phyloP scores from a whole-genome alignment of 495 filamentous ascomycete species.

The Rostrohypoxylon terebratum region DNA sequence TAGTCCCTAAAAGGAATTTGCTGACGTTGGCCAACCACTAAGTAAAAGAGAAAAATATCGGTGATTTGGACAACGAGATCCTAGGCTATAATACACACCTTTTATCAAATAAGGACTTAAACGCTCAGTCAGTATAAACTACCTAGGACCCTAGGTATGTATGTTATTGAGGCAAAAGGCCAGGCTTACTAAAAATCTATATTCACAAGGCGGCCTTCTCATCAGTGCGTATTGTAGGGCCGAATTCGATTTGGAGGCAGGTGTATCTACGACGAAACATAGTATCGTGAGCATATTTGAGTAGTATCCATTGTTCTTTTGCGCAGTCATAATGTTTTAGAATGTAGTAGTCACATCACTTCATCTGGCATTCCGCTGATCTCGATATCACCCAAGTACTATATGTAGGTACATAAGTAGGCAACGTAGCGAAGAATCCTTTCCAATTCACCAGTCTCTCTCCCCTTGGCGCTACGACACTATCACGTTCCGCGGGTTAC shows the following conservation, averaged over 20 bases:
- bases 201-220: background rate
- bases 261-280: constrained; percentile 23
- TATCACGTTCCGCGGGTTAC: constrained; percentile 41
- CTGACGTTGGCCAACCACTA: constrained; percentile 8
- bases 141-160: too few species aligned
- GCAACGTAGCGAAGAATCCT: constrained; percentile 12
- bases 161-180: constrained; percentile 12
- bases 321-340: constrained; percentile 37
- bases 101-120: constrained; percentile 27
- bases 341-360: constrained; percentile 44
- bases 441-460: constrained; percentile 30
- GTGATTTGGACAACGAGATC: constrained; percentile 2
- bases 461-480: constrained; percentile 43
- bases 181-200: constrained; percentile 27
- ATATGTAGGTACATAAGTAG: constrained; percentile 28
- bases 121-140: constrained; percentile 27
- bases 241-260: constrained; percentile 21
- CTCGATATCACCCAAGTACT: constrained; percentile 37
- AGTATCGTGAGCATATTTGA: constrained; percentile 15
- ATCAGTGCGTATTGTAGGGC: constrained; percentile 35
- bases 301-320: constrained; percentile 21
- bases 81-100: constrained; percentile 26
- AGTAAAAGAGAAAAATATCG: background rate
- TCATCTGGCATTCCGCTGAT: constrained; percentile 44
- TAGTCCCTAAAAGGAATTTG: constrained; percentile 11